Evolutionary conservation across 371 early-diverging fungal species (phyloP).

Genomic region (Circinella umbellata): DNA sequence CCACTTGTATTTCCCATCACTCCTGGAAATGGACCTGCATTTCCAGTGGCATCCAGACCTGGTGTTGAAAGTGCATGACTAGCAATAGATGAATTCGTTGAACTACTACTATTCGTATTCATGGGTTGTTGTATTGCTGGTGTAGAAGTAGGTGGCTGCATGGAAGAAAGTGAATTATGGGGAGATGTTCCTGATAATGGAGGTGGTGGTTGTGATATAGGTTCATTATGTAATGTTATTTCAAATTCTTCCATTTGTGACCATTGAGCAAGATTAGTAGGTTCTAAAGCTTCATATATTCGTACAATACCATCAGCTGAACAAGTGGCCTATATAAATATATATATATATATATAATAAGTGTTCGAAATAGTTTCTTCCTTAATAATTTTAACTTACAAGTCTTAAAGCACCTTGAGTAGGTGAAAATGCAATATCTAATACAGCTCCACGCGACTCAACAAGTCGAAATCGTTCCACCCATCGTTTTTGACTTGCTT

Average conservation of each 20-base stretch:
- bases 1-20: slow-evolving; percentile 2
- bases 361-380: neutral
- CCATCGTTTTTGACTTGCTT: slow-evolving; percentile 74
- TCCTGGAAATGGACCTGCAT: slow-evolving; percentile 20
- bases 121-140: slow-evolving; percentile 28
- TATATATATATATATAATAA: too few relatives aligned
- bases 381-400: slow-evolving; percentile 35
- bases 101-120: slow-evolving; percentile 42
- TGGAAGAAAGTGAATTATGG: slow-evolving; percentile 8
- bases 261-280: slow-evolving; percentile 83
- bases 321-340: slow-evolving; percentile 71
- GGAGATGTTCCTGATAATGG: slow-evolving; percentile 15
- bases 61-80: slow-evolving; percentile 45
- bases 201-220: slow-evolving; percentile 9
- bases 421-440: slow-evolving; percentile 91
- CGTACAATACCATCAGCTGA: slow-evolving; percentile 89
- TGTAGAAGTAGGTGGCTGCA: slow-evolving; percentile 5
- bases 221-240: slow-evolving; percentile 22
- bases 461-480: slow-evolving; percentile 66
- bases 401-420: slow-evolving; percentile 75
- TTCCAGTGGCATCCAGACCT: slow-evolving; percentile 18
- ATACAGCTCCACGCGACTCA: slow-evolving; percentile 79
- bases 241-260: slow-evolving; percentile 77
- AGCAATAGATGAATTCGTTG: slow-evolving; percentile 36
- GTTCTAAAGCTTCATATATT: slow-evolving; percentile 90